Evolutionary conservation across 108 stramenopile species (phyloP).

Genomic region (Stephanodiscus triporus): DNA sequence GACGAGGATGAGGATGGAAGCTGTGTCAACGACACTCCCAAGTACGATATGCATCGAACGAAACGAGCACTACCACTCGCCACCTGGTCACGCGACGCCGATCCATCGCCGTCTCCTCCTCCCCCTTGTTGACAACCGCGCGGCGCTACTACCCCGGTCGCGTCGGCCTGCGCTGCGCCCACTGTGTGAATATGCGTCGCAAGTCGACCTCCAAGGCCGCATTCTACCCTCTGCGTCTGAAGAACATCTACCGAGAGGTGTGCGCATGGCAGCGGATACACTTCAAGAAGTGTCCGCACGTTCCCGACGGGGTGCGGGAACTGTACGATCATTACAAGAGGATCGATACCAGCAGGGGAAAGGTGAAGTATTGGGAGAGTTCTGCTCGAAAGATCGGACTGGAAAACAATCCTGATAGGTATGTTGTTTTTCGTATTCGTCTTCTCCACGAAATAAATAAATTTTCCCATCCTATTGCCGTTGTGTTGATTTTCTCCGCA

Average conservation of each 20-base stretch:
- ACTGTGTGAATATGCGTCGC: constrained; percentile 43
- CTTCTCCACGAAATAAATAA: background rate
- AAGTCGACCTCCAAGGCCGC: constrained; percentile 35
- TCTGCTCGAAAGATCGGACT: constrained; percentile 55
- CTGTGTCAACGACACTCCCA: background rate
- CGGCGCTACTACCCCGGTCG: constrained; percentile 49
- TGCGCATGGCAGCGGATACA: constrained; percentile 64
- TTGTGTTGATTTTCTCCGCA: background rate
- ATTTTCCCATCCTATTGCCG: background rate
- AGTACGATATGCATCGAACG: background rate
- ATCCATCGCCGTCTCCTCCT: constrained; percentile 3
- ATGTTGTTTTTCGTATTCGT: constrained; percentile 3
- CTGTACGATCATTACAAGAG: constrained; percentile 51
- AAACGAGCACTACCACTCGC: constrained; percentile 6
- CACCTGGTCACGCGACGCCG: constrained; percentile 9
- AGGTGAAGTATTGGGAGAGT: constrained; percentile 54
- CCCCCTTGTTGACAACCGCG: background rate
- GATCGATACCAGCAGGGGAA: constrained; percentile 45
- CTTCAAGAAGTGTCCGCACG: constrained; percentile 52
- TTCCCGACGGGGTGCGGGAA: constrained; percentile 36
- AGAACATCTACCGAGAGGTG: constrained; percentile 52
- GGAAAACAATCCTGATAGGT: constrained; percentile 51
- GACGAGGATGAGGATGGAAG: constrained; percentile 6
- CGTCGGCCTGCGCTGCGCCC: constrained; percentile 49
- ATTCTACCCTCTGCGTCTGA: constrained; percentile 51